Evolutionary conservation across 768 basidiomycete genomes (phyloP).

Genomic region (Suillus subaureus): DNA sequence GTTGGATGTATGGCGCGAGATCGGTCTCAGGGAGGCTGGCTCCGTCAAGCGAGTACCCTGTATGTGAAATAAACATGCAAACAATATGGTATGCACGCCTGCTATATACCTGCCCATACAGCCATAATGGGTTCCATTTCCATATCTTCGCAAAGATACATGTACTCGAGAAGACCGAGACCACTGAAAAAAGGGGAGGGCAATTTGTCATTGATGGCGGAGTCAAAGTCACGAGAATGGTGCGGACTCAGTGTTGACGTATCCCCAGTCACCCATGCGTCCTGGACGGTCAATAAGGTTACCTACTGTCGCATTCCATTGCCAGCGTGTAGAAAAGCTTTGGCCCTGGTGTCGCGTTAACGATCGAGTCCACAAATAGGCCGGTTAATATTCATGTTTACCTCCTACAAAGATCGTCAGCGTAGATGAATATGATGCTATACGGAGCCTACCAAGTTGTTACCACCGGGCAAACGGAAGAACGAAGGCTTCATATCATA

Average conservation of each 20-base stretch:
- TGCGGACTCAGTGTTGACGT: conserved; percentile 60
- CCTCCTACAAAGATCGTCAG: conserved; percentile 42
- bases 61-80: background rate
- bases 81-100: too few species aligned
- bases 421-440: conserved; percentile 5
- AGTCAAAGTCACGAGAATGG: background rate
- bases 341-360: conserved; percentile 45
- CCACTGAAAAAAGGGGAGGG: conserved; percentile 37
- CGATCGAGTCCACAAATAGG: conserved; percentile 10
- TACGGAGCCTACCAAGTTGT: conserved; percentile 50
- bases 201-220: background rate
- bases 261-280: conserved; percentile 64
- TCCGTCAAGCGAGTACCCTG: conserved; percentile 54
- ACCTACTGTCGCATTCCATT: conserved; percentile 69
- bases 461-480: conserved; percentile 71
- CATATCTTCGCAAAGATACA: conserved; percentile 57
- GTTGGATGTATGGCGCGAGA: conserved; percentile 53
- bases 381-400: conserved; percentile 20
- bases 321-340: conserved; percentile 55
- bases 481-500: conserved; percentile 58
- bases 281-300: conserved; percentile 58
- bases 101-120: conserved; percentile 51
- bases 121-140: conserved; percentile 64
- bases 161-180: conserved; percentile 58
- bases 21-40: conserved; percentile 43